Percentiles rank a stretch among this genome's conserved stretches.
Conservation (phyloP, 73 alveolate species). For the Urostyla sp. region DNA sequence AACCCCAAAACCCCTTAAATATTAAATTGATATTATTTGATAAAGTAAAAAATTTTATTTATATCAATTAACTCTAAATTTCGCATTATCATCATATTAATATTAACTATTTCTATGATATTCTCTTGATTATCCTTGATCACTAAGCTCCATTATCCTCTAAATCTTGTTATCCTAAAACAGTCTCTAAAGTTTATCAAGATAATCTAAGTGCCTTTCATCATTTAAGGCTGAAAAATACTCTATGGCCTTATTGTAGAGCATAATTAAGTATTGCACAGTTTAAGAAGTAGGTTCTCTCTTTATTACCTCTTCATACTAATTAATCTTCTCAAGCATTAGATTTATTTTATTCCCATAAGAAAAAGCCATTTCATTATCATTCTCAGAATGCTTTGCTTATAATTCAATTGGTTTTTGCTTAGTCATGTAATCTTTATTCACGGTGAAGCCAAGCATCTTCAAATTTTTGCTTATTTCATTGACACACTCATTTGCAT, state of each 20-base stretch:
- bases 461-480: conserved; percentile 26
- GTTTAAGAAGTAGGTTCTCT: conserved; percentile 1
- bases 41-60: too few species aligned
- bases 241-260: conserved; percentile 54
- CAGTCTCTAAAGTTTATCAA: conserved; percentile 12
- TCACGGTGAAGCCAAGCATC: conserved; percentile 14
- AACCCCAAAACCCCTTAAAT: too few species aligned
- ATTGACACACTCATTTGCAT: conserved; percentile 53
- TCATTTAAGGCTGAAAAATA: conserved; percentile 50
- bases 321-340: not conserved
- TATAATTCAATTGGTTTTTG: conserved; percentile 22
- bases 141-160: conserved; percentile 46
- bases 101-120: not conserved
- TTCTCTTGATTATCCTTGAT: not conserved
- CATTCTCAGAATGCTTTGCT: conserved; percentile 3
- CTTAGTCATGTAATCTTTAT: conserved; percentile 43
- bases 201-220: conserved; percentile 13
- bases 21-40: too few species aligned
- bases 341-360: conserved; percentile 19
- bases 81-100: not conserved
- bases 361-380: too few species aligned
- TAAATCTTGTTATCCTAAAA: conserved; percentile 24
- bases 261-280: conserved; percentile 32
- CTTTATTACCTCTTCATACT: not conserved
- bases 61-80: not conserved